Percentiles rank a stretch among this genome's conserved stretches.
phyloP scores from a whole-genome alignment of 2,329 filamentous ascomycete species.

The Monosporascus sp. region DNA sequence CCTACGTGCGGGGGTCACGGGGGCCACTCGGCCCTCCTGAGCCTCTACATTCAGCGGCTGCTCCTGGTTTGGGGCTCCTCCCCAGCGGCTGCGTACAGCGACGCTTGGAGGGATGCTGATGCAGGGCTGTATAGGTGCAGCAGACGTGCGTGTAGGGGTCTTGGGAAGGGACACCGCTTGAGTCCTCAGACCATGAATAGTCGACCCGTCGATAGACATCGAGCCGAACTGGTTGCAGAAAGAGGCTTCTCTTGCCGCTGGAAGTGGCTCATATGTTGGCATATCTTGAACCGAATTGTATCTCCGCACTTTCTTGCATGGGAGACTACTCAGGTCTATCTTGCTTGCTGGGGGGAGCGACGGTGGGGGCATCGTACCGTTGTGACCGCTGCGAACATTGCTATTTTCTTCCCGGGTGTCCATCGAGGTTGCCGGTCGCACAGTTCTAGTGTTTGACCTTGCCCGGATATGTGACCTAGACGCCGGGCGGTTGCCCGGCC shows the following conservation, averaged over 20 bases:
- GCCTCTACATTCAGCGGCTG: not conserved
- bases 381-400: slow-evolving; percentile 20
- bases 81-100: slow-evolving; percentile 16
- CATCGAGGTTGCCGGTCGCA: slow-evolving; percentile 26
- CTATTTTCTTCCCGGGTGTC: slow-evolving; percentile 20
- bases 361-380: slow-evolving; percentile 32
- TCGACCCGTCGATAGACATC: slow-evolving; percentile 34
- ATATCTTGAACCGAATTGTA: slow-evolving; percentile 20
- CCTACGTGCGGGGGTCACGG: slow-evolving; percentile 28
- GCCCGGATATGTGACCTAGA: slow-evolving; percentile 23
- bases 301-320: slow-evolving; percentile 19
- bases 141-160: slow-evolving; percentile 16
- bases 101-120: slow-evolving; percentile 17
- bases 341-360: slow-evolving; percentile 8
- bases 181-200: slow-evolving; percentile 26
- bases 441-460: slow-evolving; percentile 23
- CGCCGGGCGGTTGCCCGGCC: slow-evolving; percentile 30
- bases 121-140: not conserved
- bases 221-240: slow-evolving; percentile 31
- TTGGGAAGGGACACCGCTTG: slow-evolving; percentile 40
- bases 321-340: slow-evolving; percentile 8
- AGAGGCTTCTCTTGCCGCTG: slow-evolving; percentile 38
- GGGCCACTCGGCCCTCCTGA: slow-evolving; percentile 19
- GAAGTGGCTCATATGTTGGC: slow-evolving; percentile 10
- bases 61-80: slow-evolving; percentile 5